Conservation (phyloP, 1,284 basidiomycete species). For the Earliella scabrosa region DNA sequence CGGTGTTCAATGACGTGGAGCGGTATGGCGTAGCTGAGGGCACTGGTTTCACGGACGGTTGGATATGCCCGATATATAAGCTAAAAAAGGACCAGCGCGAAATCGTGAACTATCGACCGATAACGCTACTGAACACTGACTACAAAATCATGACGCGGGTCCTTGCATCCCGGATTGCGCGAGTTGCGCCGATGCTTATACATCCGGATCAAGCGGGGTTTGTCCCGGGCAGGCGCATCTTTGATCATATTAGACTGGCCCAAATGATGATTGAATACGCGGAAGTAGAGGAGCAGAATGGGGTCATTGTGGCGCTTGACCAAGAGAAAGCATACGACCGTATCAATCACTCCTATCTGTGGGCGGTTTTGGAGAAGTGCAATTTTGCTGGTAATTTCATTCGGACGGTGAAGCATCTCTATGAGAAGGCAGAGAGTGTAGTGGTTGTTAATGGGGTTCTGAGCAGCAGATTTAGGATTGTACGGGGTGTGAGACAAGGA, state of each 20-base stretch:
- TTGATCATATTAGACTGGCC: constrained; percentile 29
- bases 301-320: too few species aligned
- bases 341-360: constrained; percentile 39
- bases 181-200: constrained; percentile 18
- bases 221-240: constrained; percentile 28
- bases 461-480: constrained; percentile 26
- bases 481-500: constrained; percentile 35
- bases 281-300: constrained; percentile 24
- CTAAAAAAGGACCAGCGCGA: constrained; percentile 25
- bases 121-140: constrained; percentile 39
- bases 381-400: constrained; percentile 26
- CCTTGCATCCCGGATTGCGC: constrained; percentile 22
- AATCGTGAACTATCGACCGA: constrained; percentile 38
- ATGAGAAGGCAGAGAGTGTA: constrained; percentile 25
- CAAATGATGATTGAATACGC: constrained; percentile 30
- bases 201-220: constrained; percentile 37
- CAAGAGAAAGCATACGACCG: too few species aligned
- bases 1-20: constrained; percentile 27
- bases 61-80: constrained; percentile 42
- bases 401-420: constrained; percentile 25
- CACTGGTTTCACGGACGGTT: constrained; percentile 34
- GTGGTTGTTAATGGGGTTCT: constrained; percentile 34
- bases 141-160: constrained; percentile 35
- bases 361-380: constrained; percentile 23
- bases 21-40: constrained; percentile 8